A percentile compares a stretch with the other conserved stretches of the same genome.
phyloP scores from a whole-genome alignment of 371 early-diverging fungal species.

The Umbelopsis sp. region DNA sequence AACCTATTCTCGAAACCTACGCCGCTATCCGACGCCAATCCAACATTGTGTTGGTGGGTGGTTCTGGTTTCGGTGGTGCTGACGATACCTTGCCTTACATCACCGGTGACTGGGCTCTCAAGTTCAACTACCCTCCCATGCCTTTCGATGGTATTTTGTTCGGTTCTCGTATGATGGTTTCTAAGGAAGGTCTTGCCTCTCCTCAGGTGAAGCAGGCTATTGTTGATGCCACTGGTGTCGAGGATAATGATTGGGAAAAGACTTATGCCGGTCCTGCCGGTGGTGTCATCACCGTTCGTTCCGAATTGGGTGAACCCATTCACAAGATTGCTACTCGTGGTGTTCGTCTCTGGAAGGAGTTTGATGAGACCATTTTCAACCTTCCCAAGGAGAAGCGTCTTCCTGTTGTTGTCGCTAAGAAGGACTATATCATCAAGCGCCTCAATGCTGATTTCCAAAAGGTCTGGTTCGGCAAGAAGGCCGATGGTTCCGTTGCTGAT shows the following conservation, averaged over 20 bases:
- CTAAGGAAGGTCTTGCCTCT: constrained; percentile 88
- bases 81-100: constrained; percentile 93
- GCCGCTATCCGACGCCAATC: constrained; percentile 83
- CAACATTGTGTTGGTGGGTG: constrained; percentile 91
- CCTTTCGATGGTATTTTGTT: constrained; percentile 95
- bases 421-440: constrained; percentile 90
- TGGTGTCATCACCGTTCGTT: constrained; percentile 92
- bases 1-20: constrained; percentile 93
- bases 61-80: constrained; percentile 92
- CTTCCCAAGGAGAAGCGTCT: constrained; percentile 91
- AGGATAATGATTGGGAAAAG: constrained; percentile 90
- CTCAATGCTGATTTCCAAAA: constrained; percentile 92
- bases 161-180: constrained; percentile 96
- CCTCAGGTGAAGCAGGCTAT: constrained; percentile 89
- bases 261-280: constrained; percentile 91
- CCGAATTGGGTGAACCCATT: constrained; percentile 96
- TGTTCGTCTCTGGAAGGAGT: constrained; percentile 92
- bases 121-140: constrained; percentile 91
- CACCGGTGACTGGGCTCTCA: constrained; percentile 91
- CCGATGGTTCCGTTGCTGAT: constrained; percentile 74
- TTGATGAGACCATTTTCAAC: constrained; percentile 90
- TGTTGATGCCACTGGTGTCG: constrained; percentile 88
- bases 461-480: constrained; percentile 95
- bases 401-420: constrained; percentile 80
- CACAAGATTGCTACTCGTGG: constrained; percentile 97